phyloP scores from a whole-genome alignment of 1,284 basidiomycete genomes.

The Ceratobasidium sp. region DNA sequence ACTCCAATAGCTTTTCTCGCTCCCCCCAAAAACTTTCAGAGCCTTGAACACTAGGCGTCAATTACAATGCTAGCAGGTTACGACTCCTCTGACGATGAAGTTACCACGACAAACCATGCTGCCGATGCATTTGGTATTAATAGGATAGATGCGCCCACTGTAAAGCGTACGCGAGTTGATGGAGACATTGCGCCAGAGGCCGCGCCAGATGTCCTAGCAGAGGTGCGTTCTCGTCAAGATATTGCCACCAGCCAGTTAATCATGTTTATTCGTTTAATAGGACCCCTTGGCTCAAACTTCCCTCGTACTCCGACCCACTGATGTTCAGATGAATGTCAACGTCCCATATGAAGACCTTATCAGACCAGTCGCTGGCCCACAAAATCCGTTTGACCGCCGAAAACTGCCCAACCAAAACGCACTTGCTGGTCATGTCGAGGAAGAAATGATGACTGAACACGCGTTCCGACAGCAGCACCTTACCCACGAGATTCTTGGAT shows the following conservation, averaged over 20 bases:
- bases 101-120: constrained; percentile 26
- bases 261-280: constrained; percentile 60
- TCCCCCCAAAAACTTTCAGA: background rate
- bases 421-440: constrained; percentile 86
- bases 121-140: constrained; percentile 46
- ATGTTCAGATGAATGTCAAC: constrained; percentile 99
- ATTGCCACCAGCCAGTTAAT: background rate
- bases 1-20: background rate
- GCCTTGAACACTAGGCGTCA: background rate
- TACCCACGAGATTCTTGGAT: constrained; percentile 94
- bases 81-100: constrained; percentile 44
- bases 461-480: constrained; percentile 95
- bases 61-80: constrained; percentile 32
- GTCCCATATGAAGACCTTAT: constrained; percentile 93
- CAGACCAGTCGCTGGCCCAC: constrained; percentile 88
- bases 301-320: constrained; percentile 89
- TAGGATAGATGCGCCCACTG: constrained; percentile 19
- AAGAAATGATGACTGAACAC: constrained; percentile 94
- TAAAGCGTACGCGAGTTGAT: constrained; percentile 42
- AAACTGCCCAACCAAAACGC: constrained; percentile 92
- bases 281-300: constrained; percentile 85
- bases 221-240: constrained; percentile 66
- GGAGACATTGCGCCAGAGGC: constrained; percentile 54
- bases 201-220: constrained; percentile 86
- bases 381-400: constrained; percentile 89